phyloP scores from a whole-genome alignment of 768 basidiomycete species.

The Tricholoma saponaceum region DNA sequence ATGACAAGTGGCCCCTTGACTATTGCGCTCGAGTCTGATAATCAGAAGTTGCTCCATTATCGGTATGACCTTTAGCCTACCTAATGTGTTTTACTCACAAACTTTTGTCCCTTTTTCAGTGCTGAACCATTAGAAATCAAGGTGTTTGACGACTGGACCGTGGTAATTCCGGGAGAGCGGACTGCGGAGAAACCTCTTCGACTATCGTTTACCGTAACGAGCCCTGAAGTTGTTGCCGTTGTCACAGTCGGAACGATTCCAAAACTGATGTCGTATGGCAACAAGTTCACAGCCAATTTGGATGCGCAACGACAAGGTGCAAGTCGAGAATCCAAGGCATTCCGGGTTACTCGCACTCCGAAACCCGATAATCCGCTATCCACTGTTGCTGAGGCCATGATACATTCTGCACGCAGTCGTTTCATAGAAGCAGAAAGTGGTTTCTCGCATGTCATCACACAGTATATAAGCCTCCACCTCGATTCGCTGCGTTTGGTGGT shows the following conservation, averaged over 20 bases:
- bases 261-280: slow-evolving; percentile 66
- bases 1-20: slow-evolving; percentile 72
- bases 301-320: slow-evolving; percentile 73
- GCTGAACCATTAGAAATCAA: slow-evolving; percentile 75
- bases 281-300: slow-evolving; percentile 72
- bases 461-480: slow-evolving; percentile 71
- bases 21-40: slow-evolving; percentile 69
- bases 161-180: slow-evolving; percentile 33
- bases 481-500: slow-evolving; percentile 62
- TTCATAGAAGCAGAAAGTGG: slow-evolving; percentile 65
- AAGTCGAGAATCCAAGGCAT: slow-evolving; percentile 72
- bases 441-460: slow-evolving; percentile 59
- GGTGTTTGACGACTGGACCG: slow-evolving; percentile 82
- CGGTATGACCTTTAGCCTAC: slow-evolving; percentile 43
- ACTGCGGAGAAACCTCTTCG: slow-evolving; percentile 49
- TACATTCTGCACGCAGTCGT: slow-evolving; percentile 66
- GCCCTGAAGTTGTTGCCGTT: slow-evolving; percentile 62
- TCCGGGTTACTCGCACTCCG: slow-evolving; percentile 65
- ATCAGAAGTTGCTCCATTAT: slow-evolving; percentile 70
- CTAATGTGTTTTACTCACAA: not conserved
- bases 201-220: slow-evolving; percentile 72
- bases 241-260: slow-evolving; percentile 76
- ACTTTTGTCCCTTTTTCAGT: slow-evolving; percentile 30
- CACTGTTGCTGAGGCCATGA: slow-evolving; percentile 82
- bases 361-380: slow-evolving; percentile 79